phyloP scores from a whole-genome alignment of 208 protist species.

The Trypanosoma lewisi region DNA sequence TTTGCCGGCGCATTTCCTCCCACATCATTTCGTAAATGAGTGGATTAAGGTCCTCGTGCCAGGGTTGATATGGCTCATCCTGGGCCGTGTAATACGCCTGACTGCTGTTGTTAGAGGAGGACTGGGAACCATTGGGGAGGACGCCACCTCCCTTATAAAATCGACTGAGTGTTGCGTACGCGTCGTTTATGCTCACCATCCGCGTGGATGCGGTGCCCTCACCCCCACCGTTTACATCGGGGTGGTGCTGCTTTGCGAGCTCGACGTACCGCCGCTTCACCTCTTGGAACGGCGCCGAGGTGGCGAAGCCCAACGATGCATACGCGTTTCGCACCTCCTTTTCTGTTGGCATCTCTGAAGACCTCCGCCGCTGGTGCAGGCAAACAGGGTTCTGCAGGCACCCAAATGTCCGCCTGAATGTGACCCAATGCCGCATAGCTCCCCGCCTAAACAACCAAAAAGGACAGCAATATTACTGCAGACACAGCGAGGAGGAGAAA shows the following conservation, averaged over 20 bases:
- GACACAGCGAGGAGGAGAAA: background rate
- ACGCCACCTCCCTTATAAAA: slow-evolving; percentile 65
- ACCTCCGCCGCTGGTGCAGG: slow-evolving; percentile 22
- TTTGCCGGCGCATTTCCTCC: slow-evolving; percentile 85
- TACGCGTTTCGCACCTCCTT: slow-evolving; percentile 76
- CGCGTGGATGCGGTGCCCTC: slow-evolving; percentile 29
- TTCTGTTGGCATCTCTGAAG: slow-evolving; percentile 42
- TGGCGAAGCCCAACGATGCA: slow-evolving; percentile 59
- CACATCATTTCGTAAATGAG: slow-evolving; percentile 91
- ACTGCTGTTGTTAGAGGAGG: background rate
- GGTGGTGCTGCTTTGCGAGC: slow-evolving; percentile 89
- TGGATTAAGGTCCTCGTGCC: slow-evolving; percentile 83
- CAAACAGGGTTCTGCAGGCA: background rate
- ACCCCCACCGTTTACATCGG: slow-evolving; percentile 55
- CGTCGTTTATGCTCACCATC: slow-evolving; percentile 87
- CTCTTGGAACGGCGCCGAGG: slow-evolving; percentile 45
- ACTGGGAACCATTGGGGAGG: slow-evolving; percentile 13
- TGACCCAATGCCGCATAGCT: slow-evolving; percentile 18
- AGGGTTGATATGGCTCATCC: slow-evolving; percentile 62
- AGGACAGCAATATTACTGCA: background rate
- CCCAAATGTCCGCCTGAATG: background rate
- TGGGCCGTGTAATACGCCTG: slow-evolving; percentile 49
- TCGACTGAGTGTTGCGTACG: slow-evolving; percentile 70
- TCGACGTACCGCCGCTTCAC: slow-evolving; percentile 82
- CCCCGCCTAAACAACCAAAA: slow-evolving; percentile 1